Evolutionary conservation across 2,329 filamentous ascomycete species (phyloP).

Genomic region (Davidsoniella virescens): DNA sequence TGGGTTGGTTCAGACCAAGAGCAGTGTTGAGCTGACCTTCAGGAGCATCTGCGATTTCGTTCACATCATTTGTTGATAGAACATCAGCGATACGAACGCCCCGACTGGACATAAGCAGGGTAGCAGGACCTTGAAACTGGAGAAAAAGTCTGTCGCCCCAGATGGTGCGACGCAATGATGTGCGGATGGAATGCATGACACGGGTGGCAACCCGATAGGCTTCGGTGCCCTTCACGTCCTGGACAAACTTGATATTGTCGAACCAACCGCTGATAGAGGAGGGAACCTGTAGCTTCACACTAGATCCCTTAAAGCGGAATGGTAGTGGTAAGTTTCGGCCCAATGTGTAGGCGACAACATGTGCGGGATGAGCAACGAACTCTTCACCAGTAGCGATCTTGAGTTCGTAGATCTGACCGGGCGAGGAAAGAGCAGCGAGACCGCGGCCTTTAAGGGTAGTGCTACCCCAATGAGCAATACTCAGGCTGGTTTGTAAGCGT

Average conservation of each 20-base stretch:
- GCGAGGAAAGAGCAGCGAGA: slow-evolving; percentile 66
- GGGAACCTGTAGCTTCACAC: slow-evolving; percentile 61
- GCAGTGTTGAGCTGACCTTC: slow-evolving; percentile 52
- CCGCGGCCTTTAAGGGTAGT: slow-evolving; percentile 79
- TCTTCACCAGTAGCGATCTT: slow-evolving; percentile 69
- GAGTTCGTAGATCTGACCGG: slow-evolving; percentile 79
- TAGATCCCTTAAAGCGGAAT: slow-evolving; percentile 71
- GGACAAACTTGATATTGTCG: slow-evolving; percentile 56
- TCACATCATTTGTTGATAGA: slow-evolving; percentile 61
- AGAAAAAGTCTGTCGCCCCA: slow-evolving; percentile 92
- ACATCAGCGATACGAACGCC: slow-evolving; percentile 63
- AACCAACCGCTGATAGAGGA: slow-evolving; percentile 44
- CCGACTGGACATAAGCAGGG: slow-evolving; percentile 77
- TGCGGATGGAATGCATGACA: slow-evolving; percentile 54
- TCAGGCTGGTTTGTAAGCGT: slow-evolving; percentile 56
- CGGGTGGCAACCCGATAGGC: slow-evolving; percentile 55
- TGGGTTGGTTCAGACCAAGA: slow-evolving; percentile 27
- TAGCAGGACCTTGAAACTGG: slow-evolving; percentile 73
- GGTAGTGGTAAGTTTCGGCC: slow-evolving; percentile 58
- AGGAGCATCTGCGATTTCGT: slow-evolving; percentile 75
- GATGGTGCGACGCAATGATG: slow-evolving; percentile 62
- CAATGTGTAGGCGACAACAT: slow-evolving; percentile 80
- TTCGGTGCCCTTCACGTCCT: slow-evolving; percentile 51
- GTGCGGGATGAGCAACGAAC: slow-evolving; percentile 79
- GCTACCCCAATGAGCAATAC: slow-evolving; percentile 79